These are phyloP conservation scores for Xylaria acuta DNA, from an alignment of 495 filamentous ascomycete genomes.

Conservation along the genomic window DNA sequence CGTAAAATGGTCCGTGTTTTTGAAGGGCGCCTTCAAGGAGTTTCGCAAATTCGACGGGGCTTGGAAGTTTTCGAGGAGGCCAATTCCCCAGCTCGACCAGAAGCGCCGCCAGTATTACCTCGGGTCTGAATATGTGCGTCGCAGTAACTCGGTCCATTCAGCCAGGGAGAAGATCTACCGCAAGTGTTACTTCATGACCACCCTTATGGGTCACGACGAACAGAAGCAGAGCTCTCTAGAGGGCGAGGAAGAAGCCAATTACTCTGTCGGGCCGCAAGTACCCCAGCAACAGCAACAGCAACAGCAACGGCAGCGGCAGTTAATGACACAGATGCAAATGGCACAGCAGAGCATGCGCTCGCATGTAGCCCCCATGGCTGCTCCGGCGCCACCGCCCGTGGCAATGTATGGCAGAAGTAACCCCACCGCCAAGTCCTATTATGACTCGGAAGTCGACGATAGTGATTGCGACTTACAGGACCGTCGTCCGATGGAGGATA, in stretches of 20 bases:
- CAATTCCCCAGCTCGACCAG: constrained; percentile 52
- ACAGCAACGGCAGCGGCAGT: no score
- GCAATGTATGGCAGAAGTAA: neutral
- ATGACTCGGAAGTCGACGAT: constrained; percentile 24
- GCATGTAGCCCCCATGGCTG: neutral
- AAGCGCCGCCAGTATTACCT: constrained; percentile 59
- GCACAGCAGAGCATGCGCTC: no score
- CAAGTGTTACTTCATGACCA: constrained; percentile 61
- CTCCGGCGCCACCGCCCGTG: neutral
- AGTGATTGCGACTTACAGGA: constrained; percentile 30
- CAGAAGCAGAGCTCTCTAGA: constrained; percentile 39
- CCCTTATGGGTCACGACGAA: constrained; percentile 40
- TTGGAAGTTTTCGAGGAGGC: constrained; percentile 49
- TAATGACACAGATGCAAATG: no score
- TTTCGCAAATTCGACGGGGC: constrained; percentile 51
- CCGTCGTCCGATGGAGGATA: constrained; percentile 58
- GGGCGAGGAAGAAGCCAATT: constrained; percentile 50
- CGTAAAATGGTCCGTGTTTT: constrained; percentile 62
- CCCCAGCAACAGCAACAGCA: neutral
- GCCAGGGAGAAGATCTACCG: constrained; percentile 50
- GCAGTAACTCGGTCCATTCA: constrained; percentile 39
- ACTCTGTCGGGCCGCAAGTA: constrained; percentile 17
- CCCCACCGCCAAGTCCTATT: no score
- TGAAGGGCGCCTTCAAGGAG: constrained; percentile 53
- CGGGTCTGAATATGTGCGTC: constrained; percentile 28